These are phyloP conservation scores for Termitomyces sp. DNA, from an alignment of 768 basidiomycete species.

Conservation along the genomic window DNA sequence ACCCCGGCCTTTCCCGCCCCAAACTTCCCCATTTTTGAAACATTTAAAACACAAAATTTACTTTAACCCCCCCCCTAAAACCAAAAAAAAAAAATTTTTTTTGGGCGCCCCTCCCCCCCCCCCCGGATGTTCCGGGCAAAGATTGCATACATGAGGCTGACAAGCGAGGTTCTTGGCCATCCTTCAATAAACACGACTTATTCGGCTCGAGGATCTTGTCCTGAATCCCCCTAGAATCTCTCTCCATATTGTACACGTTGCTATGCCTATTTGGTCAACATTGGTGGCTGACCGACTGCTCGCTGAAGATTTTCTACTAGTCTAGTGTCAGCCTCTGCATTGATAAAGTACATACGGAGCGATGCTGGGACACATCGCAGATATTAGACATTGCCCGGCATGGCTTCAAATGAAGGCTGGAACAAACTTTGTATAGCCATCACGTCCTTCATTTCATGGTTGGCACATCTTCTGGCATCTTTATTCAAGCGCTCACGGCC, in stretches of 20 bases:
- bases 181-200: neutral
- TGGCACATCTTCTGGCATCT: neutral
- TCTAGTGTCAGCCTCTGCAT: constrained; percentile 7
- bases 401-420: constrained; percentile 3
- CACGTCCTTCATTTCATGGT: constrained; percentile 11
- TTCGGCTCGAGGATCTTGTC: constrained; percentile 1
- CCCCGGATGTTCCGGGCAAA: neutral
- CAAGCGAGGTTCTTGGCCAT: neutral
- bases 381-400: neutral
- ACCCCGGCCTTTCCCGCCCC: too few species aligned
- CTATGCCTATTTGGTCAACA: neutral
- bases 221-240: neutral
- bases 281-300: constrained; percentile 1
- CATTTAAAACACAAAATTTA: too few species aligned
- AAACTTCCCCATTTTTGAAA: too few species aligned
- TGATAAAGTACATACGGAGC: neutral
- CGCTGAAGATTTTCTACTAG: neutral
- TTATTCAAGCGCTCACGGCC: constrained; percentile 2
- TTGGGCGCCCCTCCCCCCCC: too few species aligned
- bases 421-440: constrained; percentile 2
- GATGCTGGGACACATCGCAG: too few species aligned
- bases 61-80: too few species aligned
- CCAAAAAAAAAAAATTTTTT: too few species aligned
- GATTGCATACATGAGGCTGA: constrained; percentile 1
- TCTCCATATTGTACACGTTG: neutral